Percentiles rank a stretch among this genome's conserved stretches.
phyloP scores from a whole-genome alignment of 1,284 basidiomycete species.

The Tilletia walkeri region DNA sequence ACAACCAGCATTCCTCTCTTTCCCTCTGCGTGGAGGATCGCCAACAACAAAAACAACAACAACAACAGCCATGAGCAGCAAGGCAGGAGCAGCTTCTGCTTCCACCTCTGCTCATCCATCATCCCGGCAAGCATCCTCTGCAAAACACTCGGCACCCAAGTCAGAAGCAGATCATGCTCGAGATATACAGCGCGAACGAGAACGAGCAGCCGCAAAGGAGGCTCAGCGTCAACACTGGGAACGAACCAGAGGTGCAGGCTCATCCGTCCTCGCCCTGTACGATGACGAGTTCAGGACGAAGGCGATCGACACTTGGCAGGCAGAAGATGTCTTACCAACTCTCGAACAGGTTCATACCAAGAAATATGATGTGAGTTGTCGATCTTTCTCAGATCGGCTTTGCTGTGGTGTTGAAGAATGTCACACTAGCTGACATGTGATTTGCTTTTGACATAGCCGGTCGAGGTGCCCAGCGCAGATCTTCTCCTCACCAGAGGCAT shows the following conservation, averaged over 20 bases:
- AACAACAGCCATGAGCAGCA: not conserved
- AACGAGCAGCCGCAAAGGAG: constrained; percentile 9
- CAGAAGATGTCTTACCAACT: constrained; percentile 15
- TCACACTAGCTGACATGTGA: too few species aligned
- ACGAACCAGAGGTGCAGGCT: constrained; percentile 16
- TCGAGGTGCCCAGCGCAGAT: constrained; percentile 45
- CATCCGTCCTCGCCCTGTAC: constrained; percentile 15
- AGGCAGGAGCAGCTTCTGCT: not conserved
- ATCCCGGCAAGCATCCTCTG: not conserved
- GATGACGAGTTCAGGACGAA: constrained; percentile 1
- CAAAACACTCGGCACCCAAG: not conserved
- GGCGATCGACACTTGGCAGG: constrained; percentile 14
- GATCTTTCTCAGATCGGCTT: too few species aligned
- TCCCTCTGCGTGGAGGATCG: not conserved
- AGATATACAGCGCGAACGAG: constrained; percentile 9
- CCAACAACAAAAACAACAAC: not conserved
- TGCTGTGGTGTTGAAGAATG: too few species aligned
- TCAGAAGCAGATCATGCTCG: constrained; percentile 16
- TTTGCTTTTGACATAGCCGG: constrained; percentile 17
- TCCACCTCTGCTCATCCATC: too few species aligned
- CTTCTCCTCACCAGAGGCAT: constrained; percentile 50
- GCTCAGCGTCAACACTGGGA: constrained; percentile 18
- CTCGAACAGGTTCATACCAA: constrained; percentile 8
- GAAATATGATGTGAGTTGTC: constrained; percentile 9
- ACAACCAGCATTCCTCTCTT: not conserved